These are phyloP conservation scores for Aspergillus fumigatiaffinis DNA, from an alignment of 2,329 filamentous ascomycete species.

Conservation along the genomic window DNA sequence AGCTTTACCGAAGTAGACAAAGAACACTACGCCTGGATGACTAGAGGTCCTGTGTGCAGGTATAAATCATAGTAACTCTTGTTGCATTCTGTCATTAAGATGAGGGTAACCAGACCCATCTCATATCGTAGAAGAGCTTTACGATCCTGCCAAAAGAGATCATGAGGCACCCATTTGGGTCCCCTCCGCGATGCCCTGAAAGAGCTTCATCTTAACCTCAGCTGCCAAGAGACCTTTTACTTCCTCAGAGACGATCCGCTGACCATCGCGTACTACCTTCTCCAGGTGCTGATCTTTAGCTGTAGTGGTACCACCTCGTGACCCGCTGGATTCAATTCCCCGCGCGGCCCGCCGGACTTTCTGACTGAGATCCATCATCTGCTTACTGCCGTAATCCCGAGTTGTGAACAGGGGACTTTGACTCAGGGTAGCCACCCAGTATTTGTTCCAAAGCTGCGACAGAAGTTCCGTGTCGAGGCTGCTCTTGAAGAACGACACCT, in stretches of 20 bases:
- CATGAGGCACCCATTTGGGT: conserved; percentile 11
- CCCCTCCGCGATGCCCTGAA: conserved; percentile 39
- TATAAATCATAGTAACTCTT: not conserved
- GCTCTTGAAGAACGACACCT: conserved; percentile 92
- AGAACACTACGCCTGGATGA: not conserved
- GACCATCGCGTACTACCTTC: conserved; percentile 54
- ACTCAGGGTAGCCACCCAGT: conserved; percentile 88
- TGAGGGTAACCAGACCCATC: not conserved
- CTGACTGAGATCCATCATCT: conserved; percentile 80
- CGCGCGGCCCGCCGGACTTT: conserved; percentile 69
- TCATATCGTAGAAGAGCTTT: not conserved
- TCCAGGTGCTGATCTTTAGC: conserved; percentile 46
- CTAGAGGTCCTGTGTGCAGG: not conserved
- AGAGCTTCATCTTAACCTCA: conserved; percentile 52
- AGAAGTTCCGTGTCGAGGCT: conserved; percentile 82
- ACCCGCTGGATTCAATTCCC: conserved; percentile 30
- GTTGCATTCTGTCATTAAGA: not conserved
- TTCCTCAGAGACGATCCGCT: conserved; percentile 56
- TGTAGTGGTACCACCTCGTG: conserved; percentile 24
- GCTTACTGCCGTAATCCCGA: conserved; percentile 86
- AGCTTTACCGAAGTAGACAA: not conserved
- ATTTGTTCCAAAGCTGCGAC: conserved; percentile 95
- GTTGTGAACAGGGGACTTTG: conserved; percentile 88
- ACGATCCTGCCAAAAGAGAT: not conserved
- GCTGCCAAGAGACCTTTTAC: conserved; percentile 43